Percentiles rank a stretch among this genome's conserved stretches.
phyloP scores from a whole-genome alignment of 2,329 filamentous ascomycete genomes.

The Daldinia eschscholtzii region DNA sequence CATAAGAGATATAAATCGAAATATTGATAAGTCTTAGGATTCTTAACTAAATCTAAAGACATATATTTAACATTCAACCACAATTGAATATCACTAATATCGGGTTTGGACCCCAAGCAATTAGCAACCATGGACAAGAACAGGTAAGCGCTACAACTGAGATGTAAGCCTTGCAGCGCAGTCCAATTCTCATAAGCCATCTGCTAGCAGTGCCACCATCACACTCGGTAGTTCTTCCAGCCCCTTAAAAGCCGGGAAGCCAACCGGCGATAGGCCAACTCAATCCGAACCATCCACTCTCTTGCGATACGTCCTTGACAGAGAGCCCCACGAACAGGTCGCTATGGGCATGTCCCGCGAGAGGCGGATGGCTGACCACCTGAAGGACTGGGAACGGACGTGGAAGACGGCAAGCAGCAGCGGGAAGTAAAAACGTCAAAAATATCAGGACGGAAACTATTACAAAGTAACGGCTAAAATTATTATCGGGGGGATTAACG shows the following conservation, averaged over 20 bases:
- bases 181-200: slow-evolving; percentile 8
- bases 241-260: slow-evolving; percentile 10
- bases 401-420: slow-evolving; percentile 30
- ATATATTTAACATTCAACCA: background rate
- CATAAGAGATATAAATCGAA: background rate
- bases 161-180: background rate
- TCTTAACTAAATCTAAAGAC: background rate
- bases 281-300: slow-evolving; percentile 1
- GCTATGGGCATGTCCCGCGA: slow-evolving; percentile 13
- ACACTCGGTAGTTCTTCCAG: slow-evolving; percentile 1
- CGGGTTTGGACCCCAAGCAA: background rate
- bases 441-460: background rate
- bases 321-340: slow-evolving; percentile 24
- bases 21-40: background rate
- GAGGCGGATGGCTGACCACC: background rate
- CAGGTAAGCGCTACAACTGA: slow-evolving; percentile 19
- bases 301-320: slow-evolving; percentile 7
- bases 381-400: slow-evolving; percentile 16
- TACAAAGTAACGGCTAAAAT: background rate
- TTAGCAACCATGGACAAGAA: slow-evolving; percentile 24
- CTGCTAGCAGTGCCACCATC: slow-evolving; percentile 13
- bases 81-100: background rate
- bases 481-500: background rate
- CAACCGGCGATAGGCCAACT: background rate
- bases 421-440: background rate